Conservation (phyloP, 228 moss, liverwort and hornwort genomes). For the Sphagnum fallax region DNA sequence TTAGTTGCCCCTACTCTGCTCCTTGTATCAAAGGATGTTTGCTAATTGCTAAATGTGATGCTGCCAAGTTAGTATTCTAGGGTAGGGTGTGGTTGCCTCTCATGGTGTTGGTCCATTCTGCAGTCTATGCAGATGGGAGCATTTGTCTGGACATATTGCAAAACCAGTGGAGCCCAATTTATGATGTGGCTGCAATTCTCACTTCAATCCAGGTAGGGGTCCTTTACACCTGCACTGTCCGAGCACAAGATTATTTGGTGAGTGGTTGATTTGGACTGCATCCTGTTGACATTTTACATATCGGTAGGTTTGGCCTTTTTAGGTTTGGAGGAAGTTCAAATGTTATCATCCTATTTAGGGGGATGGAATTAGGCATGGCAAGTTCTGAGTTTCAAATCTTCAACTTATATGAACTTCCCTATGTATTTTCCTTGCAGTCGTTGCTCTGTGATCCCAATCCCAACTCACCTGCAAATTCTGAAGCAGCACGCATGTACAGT, state of each 20-base stretch:
- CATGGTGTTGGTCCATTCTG: constrained; percentile 66
- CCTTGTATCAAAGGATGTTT: too few species aligned
- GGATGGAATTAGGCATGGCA: too few species aligned
- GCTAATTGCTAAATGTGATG: too few species aligned
- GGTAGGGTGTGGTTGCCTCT: constrained; percentile 21
- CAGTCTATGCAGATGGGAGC: constrained; percentile 19
- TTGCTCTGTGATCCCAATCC: constrained; percentile 99
- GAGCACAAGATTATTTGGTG: background rate
- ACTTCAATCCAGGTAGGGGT: constrained; percentile 87
- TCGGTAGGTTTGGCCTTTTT: too few species aligned
- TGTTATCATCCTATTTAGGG: too few species aligned
- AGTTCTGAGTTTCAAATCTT: too few species aligned
- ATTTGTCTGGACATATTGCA: constrained; percentile 98
- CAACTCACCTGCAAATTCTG: constrained; percentile 97
- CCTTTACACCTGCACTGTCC: background rate
- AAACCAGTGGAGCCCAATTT: constrained; percentile 99
- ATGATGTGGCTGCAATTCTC: constrained; percentile 98
- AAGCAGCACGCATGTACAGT: constrained; percentile 99
- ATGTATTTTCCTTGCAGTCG: constrained; percentile 43
- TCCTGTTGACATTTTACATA: too few species aligned
- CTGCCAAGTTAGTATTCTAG: background rate
- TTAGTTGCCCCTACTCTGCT: too few species aligned
- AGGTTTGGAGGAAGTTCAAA: too few species aligned
- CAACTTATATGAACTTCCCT: too few species aligned
- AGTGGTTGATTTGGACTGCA: too few species aligned